These are phyloP conservation scores for Naegleria fowleri DNA, from an alignment of 208 protist genomes.

Conservation along the genomic window DNA sequence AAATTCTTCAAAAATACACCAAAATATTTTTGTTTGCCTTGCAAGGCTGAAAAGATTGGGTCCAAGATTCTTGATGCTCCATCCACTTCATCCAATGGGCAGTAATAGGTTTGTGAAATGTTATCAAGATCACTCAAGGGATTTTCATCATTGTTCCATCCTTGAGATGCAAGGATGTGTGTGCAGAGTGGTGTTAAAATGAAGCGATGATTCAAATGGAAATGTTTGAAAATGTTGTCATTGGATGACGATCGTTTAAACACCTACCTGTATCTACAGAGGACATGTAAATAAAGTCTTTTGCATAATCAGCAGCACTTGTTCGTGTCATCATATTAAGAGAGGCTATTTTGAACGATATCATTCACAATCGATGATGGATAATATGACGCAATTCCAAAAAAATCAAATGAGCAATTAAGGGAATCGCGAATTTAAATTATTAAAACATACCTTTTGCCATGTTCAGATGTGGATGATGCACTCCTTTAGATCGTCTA, in stretches of 20 bases:
- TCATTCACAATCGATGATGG: not conserved
- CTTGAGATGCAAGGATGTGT: no score
- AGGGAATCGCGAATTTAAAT: no score
- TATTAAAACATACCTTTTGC: slow-evolving; percentile 25
- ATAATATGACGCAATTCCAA: not conserved
- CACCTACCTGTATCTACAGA: slow-evolving; percentile 60
- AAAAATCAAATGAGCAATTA: no score
- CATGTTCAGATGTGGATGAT: slow-evolving; percentile 77
- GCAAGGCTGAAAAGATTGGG: slow-evolving; percentile 43
- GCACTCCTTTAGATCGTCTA: not conserved
- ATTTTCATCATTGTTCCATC: slow-evolving; percentile 68
- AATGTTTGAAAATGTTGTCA: no score
- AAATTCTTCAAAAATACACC: not conserved
- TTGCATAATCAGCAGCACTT: slow-evolving; percentile 43
- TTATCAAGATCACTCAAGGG: slow-evolving; percentile 24
- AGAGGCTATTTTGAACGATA: slow-evolving; percentile 53
- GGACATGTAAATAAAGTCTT: slow-evolving; percentile 64
- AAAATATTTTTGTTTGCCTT: not conserved
- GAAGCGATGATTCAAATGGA: no score
- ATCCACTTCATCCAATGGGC: slow-evolving; percentile 66
- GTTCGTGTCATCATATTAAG: slow-evolving; percentile 79
- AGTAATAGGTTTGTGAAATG: not conserved
- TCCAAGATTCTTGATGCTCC: slow-evolving; percentile 62
- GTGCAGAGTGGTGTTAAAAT: no score
- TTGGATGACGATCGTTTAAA: no score